Evolutionary conservation across 805 yeast species (phyloP), one percentile per base, ranked within the genome.

Genomic region (Groenewaldozyma tartarivorans): DNA sequence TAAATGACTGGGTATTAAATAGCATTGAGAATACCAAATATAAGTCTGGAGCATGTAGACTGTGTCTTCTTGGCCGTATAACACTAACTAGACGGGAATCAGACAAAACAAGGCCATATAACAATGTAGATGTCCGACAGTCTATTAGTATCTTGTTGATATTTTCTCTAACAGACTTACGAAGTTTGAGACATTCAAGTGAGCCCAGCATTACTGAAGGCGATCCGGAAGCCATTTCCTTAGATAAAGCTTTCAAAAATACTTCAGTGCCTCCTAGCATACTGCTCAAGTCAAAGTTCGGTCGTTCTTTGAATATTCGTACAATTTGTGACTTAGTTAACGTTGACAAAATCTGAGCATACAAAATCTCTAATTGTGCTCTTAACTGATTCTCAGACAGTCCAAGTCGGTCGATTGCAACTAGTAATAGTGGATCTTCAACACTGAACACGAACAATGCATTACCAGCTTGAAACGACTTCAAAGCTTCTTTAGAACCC

Each of bases 281-380:
- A 43, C 77, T 80, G 18, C 96, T 65, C 30, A 90, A 62, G 53
- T 90, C 97, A 52, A 82, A 85, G 52, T 85, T 85, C 53, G 82
- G 79, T 42, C 94, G 67, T 46, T 75, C 72, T 39, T 69, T 65
- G 56, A 83, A 88, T 27, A 81, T 76, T 47, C 76, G 75, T 6
- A 72, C 66, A 30, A 90, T 75, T 47, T 81, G 83, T 1, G 86
- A 81, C 54, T 81, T 78, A n/a, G 94, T 81, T 31, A 92, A 62
- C 0, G 92, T 81, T 0, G 94, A 77, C n/a, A 90, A 56, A 4
- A 90, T 56, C 56, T 83, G 90, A 36, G 84, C 77, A 61, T 88
- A 79, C 13, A 90, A 52, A 17, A 81, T 69, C 38, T 77, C 80
- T 36, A 90, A 63, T 52, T 90, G 96, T 26, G 74, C 71, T 33